Base-by-base conservation (phyloP, 148 eudicot species). In the Silene latifolia region DNA sequence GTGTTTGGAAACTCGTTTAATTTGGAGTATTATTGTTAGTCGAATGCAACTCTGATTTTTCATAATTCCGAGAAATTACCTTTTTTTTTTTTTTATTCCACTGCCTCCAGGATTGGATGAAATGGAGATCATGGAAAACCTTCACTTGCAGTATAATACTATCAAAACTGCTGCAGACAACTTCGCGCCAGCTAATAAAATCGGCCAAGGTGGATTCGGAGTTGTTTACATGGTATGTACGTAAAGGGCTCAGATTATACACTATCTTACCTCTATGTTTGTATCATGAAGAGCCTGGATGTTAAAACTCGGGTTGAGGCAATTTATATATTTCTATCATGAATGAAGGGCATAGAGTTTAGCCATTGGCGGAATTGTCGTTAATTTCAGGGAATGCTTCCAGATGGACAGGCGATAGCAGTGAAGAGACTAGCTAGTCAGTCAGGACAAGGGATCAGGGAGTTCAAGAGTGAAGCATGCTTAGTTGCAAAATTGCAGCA, bases 161-260 rank as follows among this genome's bases (percentile, higher is more conserved):
- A 69, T 76, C 39, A 76, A 24, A 51, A 15, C 64, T 3, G 82
- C 82, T 11, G 71, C 82, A 15, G 48, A 74, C 65, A 79, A 74
- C 23, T 79, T 79, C 44, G 56, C 82, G 0, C 39, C 54, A 15
- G 44, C 51, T 44, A 80, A 80, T n/a, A 71, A 63, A 72, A 74
- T 80, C 13, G 82, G 82, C 7, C 79, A 58, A 63, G 82, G 82
- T 56, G 82, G 82, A 29, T 80, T 80, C 20, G 82, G 82, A 44
- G 15, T 19, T 17, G 82, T 80, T 54, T 75, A 80, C 74, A 75
- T 75, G 82, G 82, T 80, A 77, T 24, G 27, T 56, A n/a, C n/a
- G 1, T 19, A 11, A 7, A 35, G 5, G 39, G 4, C 2, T 35
- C 39, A 35, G 39, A 35, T 4, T 1, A 5, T 35, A 35, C n/a